phyloP scores from a whole-genome alignment of 2,329 filamentous ascomycete genomes.

The Cladosporium oxysporum region DNA sequence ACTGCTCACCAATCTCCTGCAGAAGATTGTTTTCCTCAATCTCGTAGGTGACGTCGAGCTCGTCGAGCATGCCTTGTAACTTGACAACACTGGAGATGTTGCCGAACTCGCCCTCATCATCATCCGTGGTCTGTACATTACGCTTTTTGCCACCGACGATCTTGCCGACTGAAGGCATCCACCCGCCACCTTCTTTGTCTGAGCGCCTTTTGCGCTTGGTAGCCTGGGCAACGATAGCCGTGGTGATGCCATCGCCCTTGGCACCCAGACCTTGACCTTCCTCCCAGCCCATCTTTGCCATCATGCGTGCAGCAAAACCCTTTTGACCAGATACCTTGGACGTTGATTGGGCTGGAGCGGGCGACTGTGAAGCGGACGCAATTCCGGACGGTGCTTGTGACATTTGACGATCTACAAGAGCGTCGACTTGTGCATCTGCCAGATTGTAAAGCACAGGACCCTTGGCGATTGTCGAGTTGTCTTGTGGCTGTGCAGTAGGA shows the following conservation, averaged over 20 bases:
- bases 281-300: conserved; percentile 92
- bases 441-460: conserved; percentile 74
- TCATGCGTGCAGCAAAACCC: conserved; percentile 82
- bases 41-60: conserved; percentile 78
- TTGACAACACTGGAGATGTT: conserved; percentile 81
- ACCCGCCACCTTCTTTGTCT: conserved; percentile 78
- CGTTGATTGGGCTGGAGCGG: conserved; percentile 46
- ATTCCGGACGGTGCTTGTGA: conserved; percentile 12
- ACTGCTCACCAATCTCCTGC: conserved; percentile 95
- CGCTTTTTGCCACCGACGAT: conserved; percentile 76
- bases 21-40: conserved; percentile 70
- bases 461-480: conserved; percentile 68
- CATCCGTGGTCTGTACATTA: conserved; percentile 35
- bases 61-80: conserved; percentile 80
- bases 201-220: conserved; percentile 80
- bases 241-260: conserved; percentile 76
- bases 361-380: conserved; percentile 1
- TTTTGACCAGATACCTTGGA: conserved; percentile 75
- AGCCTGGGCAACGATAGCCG: conserved; percentile 79
- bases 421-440: conserved; percentile 48
- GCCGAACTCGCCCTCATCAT: conserved; percentile 41
- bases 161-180: conserved; percentile 68
- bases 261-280: conserved; percentile 86
- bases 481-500: conserved; percentile 21
- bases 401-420: conserved; percentile 53